Conservation (phyloP, 75 land plant genomes). For the Cunninghamia lanceolata region DNA sequence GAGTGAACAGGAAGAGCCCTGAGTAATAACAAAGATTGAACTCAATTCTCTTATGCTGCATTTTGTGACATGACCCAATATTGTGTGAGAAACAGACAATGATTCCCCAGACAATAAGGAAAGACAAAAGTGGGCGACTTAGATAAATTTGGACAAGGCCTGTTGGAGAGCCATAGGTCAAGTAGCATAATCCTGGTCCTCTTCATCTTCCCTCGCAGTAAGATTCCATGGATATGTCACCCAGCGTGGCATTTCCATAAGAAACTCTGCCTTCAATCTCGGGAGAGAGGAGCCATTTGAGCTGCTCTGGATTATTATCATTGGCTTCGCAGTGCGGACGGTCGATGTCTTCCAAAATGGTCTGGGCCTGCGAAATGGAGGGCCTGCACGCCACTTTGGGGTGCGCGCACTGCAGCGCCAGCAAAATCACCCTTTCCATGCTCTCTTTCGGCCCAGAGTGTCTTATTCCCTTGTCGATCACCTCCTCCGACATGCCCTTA, state of each 20-base stretch:
- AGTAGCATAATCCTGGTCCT: background rate
- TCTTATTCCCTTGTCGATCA: conserved; percentile 51
- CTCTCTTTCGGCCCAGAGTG: conserved; percentile 24
- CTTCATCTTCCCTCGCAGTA: background rate
- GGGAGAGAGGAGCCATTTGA: background rate
- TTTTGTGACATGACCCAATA: no score
- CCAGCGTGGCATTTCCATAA: background rate
- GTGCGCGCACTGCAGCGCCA: conserved; percentile 73
- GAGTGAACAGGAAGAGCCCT: no score
- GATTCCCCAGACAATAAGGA: no score
- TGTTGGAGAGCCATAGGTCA: no score
- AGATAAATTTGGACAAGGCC: no score
- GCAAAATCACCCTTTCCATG: conserved; percentile 56
- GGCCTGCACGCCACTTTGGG: conserved; percentile 66
- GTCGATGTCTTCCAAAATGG: conserved; percentile 44
- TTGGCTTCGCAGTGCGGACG: background rate
- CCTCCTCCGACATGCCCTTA: conserved; percentile 46
- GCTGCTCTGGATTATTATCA: background rate
- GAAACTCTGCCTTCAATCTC: background rate
- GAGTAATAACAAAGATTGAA: no score
- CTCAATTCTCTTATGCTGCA: no score
- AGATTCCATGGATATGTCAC: background rate
- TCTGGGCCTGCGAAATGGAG: conserved; percentile 59
- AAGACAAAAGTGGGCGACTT: no score
- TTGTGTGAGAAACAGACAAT: no score